These are phyloP conservation scores for Globisporangium irregulare DNA, from an alignment of 352 stramenopile species.

Conservation along the genomic window DNA sequence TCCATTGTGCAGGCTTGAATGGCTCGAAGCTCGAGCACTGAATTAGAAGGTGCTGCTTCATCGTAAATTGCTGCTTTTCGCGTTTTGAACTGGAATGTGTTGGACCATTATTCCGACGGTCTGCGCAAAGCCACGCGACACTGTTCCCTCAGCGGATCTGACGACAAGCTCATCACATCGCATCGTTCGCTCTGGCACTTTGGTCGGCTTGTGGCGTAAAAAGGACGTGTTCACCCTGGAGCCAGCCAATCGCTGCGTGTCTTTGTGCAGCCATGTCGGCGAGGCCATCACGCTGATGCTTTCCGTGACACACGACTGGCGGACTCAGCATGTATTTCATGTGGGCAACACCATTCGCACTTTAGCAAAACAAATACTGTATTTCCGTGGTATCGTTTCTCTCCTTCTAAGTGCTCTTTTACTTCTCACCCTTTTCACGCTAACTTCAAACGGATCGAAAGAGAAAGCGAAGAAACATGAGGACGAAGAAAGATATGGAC, in stretches of 20 bases:
- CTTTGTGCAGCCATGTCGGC: constrained; percentile 9
- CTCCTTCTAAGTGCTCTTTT: background rate
- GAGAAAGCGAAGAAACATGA: constrained; percentile 14
- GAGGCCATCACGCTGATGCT: background rate
- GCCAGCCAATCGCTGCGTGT: constrained; percentile 13
- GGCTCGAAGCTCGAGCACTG: background rate
- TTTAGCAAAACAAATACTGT: background rate
- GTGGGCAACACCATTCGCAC: background rate
- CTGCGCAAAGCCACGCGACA: constrained; percentile 14
- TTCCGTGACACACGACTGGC: background rate
- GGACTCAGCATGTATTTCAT: background rate
- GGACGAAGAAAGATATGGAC: constrained; percentile 22
- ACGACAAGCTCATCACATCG: background rate
- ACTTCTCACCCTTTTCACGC: background rate
- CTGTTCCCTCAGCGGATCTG: background rate
- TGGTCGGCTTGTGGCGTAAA: background rate
- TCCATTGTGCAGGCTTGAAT: no score
- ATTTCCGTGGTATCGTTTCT: background rate
- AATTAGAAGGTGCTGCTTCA: background rate
- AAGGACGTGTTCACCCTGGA: background rate
- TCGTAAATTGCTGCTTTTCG: no score
- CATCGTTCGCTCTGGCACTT: background rate
- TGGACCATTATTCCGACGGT: background rate
- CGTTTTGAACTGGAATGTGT: background rate
- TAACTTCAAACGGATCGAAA: background rate